Conservation (phyloP, 805 yeast species). For the Monosporozyma siamensis region DNA sequence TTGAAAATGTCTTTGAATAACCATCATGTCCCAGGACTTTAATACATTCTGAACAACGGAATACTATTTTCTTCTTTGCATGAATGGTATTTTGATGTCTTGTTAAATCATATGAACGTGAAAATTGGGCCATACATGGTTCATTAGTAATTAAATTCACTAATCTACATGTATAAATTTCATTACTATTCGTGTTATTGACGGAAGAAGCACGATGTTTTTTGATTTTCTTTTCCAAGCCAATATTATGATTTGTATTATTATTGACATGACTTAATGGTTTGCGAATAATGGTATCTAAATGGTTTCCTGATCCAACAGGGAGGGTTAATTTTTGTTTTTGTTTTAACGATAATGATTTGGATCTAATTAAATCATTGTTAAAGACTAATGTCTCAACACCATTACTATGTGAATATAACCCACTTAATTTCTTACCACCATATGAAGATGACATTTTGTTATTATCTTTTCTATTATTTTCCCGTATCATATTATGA, state of each 20-base stretch:
- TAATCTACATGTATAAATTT: conserved; percentile 12
- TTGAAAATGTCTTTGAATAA: conserved; percentile 70
- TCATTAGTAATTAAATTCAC: conserved; percentile 22
- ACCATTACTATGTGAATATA: not conserved
- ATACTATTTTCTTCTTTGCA: conserved; percentile 75
- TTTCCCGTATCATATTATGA: conserved; percentile 6
- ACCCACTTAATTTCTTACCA: too few relatives aligned
- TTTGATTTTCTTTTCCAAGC: not conserved
- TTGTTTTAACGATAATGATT: conserved; percentile 7
- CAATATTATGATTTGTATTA: conserved; percentile 2
- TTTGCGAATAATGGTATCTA: conserved; percentile 4
- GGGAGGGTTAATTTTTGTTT: conserved; percentile 5
- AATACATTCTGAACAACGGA: conserved; percentile 78
- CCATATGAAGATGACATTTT: not conserved
- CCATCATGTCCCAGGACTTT: conserved; percentile 33
- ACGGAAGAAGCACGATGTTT: not conserved
- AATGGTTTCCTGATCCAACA: not conserved
- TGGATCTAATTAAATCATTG: conserved; percentile 7
- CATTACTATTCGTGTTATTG: conserved; percentile 2
- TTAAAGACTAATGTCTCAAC: conserved; percentile 8
- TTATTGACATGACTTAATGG: conserved; percentile 7
- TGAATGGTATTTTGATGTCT: conserved; percentile 96
- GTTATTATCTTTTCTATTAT: not conserved
- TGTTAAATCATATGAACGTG: conserved; percentile 88
- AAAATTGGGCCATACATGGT: conserved; percentile 43